Conservation (phyloP, 176 grass and related monocot genomes). For the Tillandsia leiboldiana region DNA sequence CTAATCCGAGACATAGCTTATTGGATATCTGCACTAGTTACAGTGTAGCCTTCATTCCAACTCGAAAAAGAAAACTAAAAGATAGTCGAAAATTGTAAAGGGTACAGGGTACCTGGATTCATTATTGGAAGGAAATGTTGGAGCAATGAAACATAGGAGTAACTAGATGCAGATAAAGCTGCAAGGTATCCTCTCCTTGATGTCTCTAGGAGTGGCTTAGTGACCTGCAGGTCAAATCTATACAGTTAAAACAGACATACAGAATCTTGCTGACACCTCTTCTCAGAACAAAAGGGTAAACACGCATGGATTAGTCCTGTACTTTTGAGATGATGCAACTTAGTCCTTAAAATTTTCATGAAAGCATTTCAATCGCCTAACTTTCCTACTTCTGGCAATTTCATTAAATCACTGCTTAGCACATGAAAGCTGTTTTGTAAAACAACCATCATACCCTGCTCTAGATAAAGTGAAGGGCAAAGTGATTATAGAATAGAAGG, state of each 20-base stretch:
- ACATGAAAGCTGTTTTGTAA: too few species aligned
- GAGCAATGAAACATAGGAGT: conserved; percentile 77
- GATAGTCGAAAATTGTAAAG: not conserved
- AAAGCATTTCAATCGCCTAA: too few species aligned
- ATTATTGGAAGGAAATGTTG: conserved; percentile 92
- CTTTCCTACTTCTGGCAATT: too few species aligned
- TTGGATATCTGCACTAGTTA: not conserved
- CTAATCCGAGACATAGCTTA: not conserved
- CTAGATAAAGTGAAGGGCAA: too few species aligned
- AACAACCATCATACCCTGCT: too few species aligned
- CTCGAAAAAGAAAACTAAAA: not conserved
- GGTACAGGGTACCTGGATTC: conserved; percentile 57
- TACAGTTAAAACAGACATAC: not conserved
- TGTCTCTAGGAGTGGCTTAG: conserved; percentile 82
- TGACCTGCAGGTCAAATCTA: conserved; percentile 38
- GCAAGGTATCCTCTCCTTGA: conserved; percentile 92
- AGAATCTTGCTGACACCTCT: conserved; percentile 1
- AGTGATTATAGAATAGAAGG: too few species aligned
- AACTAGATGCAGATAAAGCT: conserved; percentile 95
- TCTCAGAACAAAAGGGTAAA: not conserved
- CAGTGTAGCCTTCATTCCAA: not conserved
- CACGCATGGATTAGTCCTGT: too few species aligned
- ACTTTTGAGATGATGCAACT: too few species aligned
- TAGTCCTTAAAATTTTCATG: too few species aligned
- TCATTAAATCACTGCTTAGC: too few species aligned